Conservation (phyloP, 768 basidiomycete species). For the Chiua virens region DNA sequence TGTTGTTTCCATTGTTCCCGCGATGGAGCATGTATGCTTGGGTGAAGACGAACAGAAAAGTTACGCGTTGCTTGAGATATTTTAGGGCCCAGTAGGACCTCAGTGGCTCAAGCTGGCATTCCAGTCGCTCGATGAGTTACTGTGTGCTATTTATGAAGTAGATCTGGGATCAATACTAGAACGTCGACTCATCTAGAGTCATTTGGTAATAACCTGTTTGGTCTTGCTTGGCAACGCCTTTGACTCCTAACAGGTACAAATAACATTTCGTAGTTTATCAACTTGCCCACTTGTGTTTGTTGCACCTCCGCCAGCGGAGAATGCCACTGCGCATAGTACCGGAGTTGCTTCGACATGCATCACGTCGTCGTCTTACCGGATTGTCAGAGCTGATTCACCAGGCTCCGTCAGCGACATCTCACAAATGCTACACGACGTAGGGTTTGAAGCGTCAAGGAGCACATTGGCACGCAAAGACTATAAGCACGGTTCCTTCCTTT, state of each 20-base stretch:
- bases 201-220: slow-evolving; percentile 20
- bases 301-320: too few relatives aligned
- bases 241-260: slow-evolving; percentile 20
- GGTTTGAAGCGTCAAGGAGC: too few relatives aligned
- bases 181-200: slow-evolving; percentile 13
- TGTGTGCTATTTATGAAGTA: too few relatives aligned
- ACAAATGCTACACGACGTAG: too few relatives aligned
- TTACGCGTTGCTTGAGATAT: slow-evolving; percentile 51
- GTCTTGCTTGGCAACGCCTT: slow-evolving; percentile 9
- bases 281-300: too few relatives aligned
- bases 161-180: slow-evolving; percentile 1
- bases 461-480: too few relatives aligned
- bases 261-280: slow-evolving; percentile 5
- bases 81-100: slow-evolving; percentile 66
- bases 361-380: too few relatives aligned
- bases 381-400: too few relatives aligned
- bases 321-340: too few relatives aligned
- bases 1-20: slow-evolving; percentile 60
- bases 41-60: slow-evolving; percentile 25
- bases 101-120: slow-evolving; percentile 78
- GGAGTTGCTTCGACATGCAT: too few relatives aligned
- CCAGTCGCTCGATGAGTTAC: slow-evolving; percentile 15
- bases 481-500: too few relatives aligned
- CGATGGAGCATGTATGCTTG: slow-evolving; percentile 11
- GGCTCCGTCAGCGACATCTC: too few relatives aligned